These are phyloP conservation scores for Anthracocystis panici-leucophaei DNA, from an alignment of 1,284 basidiomycete species.

Conservation along the genomic window DNA sequence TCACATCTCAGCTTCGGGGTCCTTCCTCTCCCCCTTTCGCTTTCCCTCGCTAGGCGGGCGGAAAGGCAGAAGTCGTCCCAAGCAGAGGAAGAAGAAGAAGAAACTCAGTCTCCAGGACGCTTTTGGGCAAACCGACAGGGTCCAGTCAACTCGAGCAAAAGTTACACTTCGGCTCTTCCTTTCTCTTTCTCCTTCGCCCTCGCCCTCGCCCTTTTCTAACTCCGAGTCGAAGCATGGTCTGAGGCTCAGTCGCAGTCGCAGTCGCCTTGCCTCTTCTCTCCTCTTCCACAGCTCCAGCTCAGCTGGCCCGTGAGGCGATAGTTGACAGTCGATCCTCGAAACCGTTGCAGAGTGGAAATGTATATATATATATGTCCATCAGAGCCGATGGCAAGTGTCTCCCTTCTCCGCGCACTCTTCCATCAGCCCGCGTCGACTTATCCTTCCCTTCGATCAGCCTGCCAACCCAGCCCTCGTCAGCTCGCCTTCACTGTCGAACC, in stretches of 20 bases:
- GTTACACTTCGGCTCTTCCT: constrained; percentile 1
- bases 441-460: neutral
- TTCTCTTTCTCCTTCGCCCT: neutral
- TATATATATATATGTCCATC: neutral
- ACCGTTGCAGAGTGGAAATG: neutral
- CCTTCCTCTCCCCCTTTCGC: neutral
- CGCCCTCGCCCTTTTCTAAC: constrained; percentile 1
- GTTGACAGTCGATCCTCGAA: neutral
- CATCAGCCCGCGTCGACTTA: neutral
- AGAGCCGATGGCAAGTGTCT: neutral
- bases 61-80: neutral
- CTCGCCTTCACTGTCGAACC: neutral
- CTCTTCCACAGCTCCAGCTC: neutral
- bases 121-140: constrained; percentile 22
- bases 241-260: neutral
- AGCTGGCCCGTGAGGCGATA: constrained; percentile 1
- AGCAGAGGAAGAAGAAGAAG: neutral
- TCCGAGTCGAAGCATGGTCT: constrained; percentile 9
- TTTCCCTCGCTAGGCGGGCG: neutral
- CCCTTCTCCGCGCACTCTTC: constrained; percentile 1
- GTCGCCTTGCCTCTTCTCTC: neutral
- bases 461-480: too few species aligned
- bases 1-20: constrained; percentile 4
- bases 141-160: constrained; percentile 9
- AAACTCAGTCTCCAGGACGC: constrained; percentile 4